These are phyloP conservation scores for Ganoderma boninense DNA, from an alignment of 1,284 basidiomycete genomes.

Conservation along the genomic window DNA sequence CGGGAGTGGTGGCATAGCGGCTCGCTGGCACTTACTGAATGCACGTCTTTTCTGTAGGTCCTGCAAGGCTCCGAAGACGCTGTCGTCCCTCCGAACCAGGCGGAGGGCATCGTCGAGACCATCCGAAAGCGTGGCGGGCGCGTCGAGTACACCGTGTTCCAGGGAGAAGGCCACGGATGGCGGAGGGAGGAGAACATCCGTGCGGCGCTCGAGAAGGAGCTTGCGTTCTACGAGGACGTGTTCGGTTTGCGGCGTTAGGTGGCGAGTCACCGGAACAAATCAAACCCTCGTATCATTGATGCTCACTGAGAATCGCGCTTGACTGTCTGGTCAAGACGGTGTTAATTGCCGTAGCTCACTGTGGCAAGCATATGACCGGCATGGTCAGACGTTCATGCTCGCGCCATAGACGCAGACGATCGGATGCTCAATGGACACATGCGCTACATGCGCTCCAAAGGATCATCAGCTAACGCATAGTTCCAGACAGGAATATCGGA, in stretches of 20 bases:
- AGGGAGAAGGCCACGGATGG: conserved; percentile 65
- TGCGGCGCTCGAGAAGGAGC: conserved; percentile 51
- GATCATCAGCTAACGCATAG: not conserved
- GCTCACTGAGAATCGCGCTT: not conserved
- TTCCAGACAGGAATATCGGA: not conserved
- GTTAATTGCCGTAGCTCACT: not conserved
- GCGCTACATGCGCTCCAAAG: not conserved
- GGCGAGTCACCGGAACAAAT: not conserved
- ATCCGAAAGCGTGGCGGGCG: conserved; percentile 49
- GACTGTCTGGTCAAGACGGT: not conserved
- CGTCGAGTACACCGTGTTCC: conserved; percentile 56
- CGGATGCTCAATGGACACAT: not conserved
- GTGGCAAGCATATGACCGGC: not conserved
- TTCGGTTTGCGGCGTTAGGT: conserved; percentile 31
- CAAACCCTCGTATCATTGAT: not conserved
- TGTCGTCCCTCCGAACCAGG: conserved; percentile 57
- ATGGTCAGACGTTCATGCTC: not conserved
- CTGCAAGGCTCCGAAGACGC: conserved; percentile 59
- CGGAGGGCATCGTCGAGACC: conserved; percentile 53
- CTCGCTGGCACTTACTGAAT: not conserved
- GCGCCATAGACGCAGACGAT: not conserved
- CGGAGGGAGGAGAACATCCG: conserved; percentile 54
- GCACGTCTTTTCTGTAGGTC: conserved; percentile 43
- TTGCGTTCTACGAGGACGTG: conserved; percentile 47
- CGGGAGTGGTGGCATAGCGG: not conserved